phyloP scores from a whole-genome alignment of 768 basidiomycete genomes.

The Fomitopsis serialis region DNA sequence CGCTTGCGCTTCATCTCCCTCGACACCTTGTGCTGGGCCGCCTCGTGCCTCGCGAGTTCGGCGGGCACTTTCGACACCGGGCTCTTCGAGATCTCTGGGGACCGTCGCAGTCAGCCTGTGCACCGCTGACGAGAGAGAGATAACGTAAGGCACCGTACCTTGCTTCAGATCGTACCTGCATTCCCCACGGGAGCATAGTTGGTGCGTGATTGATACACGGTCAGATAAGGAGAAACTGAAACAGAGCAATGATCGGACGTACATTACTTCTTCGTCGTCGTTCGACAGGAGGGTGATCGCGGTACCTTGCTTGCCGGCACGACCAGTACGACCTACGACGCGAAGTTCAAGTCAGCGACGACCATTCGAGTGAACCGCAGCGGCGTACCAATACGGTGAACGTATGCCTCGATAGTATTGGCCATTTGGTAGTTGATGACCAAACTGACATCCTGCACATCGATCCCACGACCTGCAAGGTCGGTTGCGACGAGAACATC shows the following conservation, averaged over 20 bases:
- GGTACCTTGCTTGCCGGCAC: conserved; percentile 91
- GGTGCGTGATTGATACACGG: conserved; percentile 2
- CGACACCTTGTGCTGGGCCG: conserved; percentile 87
- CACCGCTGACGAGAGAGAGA: conserved; percentile 5
- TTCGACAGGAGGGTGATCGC: conserved; percentile 96
- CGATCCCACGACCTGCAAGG: conserved; percentile 96
- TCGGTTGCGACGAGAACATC: conserved; percentile 96
- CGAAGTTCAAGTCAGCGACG: conserved; percentile 2
- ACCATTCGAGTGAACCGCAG: not conserved
- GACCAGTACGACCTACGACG: conserved; percentile 82
- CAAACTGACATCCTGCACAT: conserved; percentile 92
- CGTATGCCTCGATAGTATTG: conserved; percentile 92
- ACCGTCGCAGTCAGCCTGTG: not conserved
- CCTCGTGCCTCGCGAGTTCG: conserved; percentile 87
- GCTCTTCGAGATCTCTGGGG: conserved; percentile 85
- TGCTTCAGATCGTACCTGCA: conserved; percentile 91
- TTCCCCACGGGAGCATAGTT: conserved; percentile 9
- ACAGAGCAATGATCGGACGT: conserved; percentile 25
- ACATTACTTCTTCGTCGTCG: conserved; percentile 98
- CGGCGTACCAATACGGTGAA: conserved; percentile 91
- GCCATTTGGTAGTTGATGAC: conserved; percentile 99
- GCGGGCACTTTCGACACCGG: conserved; percentile 85
- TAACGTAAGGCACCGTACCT: conserved; percentile 40
- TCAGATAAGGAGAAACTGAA: not conserved
- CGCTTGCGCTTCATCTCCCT: conserved; percentile 94